Conservation (phyloP, 169 alveolate genomes). For the Eimeria necatrix region DNA sequence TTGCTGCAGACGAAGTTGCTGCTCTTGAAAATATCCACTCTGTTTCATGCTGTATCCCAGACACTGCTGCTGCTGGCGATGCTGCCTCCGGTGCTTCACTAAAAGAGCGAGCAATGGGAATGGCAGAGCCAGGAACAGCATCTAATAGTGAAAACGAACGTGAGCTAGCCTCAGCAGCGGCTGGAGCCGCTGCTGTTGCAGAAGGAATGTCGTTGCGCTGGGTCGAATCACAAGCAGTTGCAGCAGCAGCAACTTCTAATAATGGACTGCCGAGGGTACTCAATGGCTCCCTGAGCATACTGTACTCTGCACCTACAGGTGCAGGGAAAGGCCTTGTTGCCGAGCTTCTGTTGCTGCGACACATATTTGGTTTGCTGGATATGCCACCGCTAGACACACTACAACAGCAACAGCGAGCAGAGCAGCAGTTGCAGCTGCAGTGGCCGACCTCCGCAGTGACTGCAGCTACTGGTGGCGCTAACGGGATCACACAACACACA, state of each 20-base stretch:
- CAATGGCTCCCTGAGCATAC: slow-evolving; percentile 81
- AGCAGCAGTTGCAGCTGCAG: background rate
- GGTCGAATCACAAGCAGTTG: background rate
- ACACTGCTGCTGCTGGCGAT: background rate
- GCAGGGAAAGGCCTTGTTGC: slow-evolving; percentile 90
- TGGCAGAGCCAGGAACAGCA: background rate
- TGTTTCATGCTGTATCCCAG: too few species aligned
- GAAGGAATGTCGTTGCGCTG: background rate
- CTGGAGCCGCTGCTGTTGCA: slow-evolving; percentile 27
- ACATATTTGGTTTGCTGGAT: slow-evolving; percentile 37
- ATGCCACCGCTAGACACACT: slow-evolving; percentile 65
- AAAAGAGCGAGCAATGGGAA: too few species aligned
- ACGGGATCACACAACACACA: background rate
- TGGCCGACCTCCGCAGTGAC: background rate
- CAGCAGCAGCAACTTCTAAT: background rate
- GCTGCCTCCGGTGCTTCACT: background rate
- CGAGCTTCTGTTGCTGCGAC: slow-evolving; percentile 85
- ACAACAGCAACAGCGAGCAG: background rate
- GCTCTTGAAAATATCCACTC: too few species aligned
- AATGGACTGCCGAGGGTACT: background rate
- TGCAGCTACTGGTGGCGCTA: background rate
- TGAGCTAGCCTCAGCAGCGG: background rate
- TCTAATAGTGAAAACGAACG: background rate
- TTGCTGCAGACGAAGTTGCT: background rate
- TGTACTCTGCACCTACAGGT: slow-evolving; percentile 91